Evolutionary conservation across 495 filamentous ascomycete genomes (phyloP), one percentile per base, ranked within the genome.

Genomic region (Tuber calosporum): DNA sequence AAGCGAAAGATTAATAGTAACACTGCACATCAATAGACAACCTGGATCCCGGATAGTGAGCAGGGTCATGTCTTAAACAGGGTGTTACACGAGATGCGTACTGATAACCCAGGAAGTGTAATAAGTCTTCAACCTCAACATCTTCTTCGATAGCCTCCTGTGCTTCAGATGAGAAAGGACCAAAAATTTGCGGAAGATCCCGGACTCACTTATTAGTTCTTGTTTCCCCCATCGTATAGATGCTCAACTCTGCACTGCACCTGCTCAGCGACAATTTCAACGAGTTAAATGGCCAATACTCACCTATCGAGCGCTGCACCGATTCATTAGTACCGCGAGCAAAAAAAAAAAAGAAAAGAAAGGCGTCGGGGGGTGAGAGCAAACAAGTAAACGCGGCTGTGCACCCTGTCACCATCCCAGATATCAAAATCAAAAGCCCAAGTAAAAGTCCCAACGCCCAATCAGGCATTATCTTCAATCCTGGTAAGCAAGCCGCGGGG

Each of bases 1-100:
- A 39, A 78, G 76, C 15, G 76, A 78, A 45, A 77, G 76, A 40
- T 78, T 78, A 11, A 78, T 78, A 36, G 73, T 74, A 36, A 78
- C 75, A 42, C 74, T 78, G 45, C 70, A 66, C 73, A 78, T 75
- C 67, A 75, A 77, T 68, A 78, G 73, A 58, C 74, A 75, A 37
- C 76, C 76, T 78, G 26, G 11, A 39, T 58, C 75, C 42, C 62
- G 6, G 5, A 48, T 19, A n/a, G 22, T 43, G 26, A 42, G 67
- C n/a, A 68, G 66, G 69, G 68, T 22, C 34, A 45, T 68, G 37
- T 19, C 19, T 30, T 13, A 45, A 40, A 34, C 13, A 3, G 13
- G 38, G 11, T 13, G 58, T 62, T 69, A 17, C 30, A 71, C 11
- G 2, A 17, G 42, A 45, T 19, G 68, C 68, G 7, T 73, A 78